Base-by-base conservation (phyloP, 345 rosid species). In the Hypericum androsaemum region DNA sequence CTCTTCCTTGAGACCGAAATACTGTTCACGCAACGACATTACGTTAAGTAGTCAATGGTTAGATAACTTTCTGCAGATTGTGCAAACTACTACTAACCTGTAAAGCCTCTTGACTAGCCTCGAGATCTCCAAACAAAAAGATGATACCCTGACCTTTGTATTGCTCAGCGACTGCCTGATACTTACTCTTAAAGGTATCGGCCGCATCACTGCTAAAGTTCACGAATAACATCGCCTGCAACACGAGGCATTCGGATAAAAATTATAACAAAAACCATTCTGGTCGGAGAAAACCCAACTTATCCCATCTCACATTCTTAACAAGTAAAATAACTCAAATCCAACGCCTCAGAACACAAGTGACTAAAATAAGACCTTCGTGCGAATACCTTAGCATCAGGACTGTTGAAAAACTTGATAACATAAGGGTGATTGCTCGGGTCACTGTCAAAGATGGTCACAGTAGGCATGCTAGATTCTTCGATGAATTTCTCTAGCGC, bases 81-180 rank as follows among this genome's bases (percentile, higher is more conserved):
- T 32, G 47, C 53, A 50, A 37, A 2, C 40, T 8, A 12, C 32
- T 22, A 22, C 32, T 49, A 46, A 92, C 98, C 94, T 88, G 88
- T 53, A 92, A 69, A 44, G 94, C 97, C 60, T 77, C 82, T 79
- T 88, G 75, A 80, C 94, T 73, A 46, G 74, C 80, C 51, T 88
- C 95, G n/a, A 79, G 41, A 62, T 92, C 97, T 69, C 97, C 99
- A 70, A 86, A 12, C 73, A 92, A 77, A 75, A 92, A 92, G 58
- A 73, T 32, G 48, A 85, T 53, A 61, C 71, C 89, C 55, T 80
- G 62, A 63, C 85, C 90, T 69, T 72, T 92, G 77, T 67, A 73
- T 63, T 83, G 76, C 62, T 68, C 77, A 53, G 90, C 97, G 52
- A 83, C 79, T 60, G 76, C 85, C 37, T 78, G 81, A 74, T 64